phyloP scores from a whole-genome alignment of 768 basidiomycete genomes.

The Leccinum longicurvipes region DNA sequence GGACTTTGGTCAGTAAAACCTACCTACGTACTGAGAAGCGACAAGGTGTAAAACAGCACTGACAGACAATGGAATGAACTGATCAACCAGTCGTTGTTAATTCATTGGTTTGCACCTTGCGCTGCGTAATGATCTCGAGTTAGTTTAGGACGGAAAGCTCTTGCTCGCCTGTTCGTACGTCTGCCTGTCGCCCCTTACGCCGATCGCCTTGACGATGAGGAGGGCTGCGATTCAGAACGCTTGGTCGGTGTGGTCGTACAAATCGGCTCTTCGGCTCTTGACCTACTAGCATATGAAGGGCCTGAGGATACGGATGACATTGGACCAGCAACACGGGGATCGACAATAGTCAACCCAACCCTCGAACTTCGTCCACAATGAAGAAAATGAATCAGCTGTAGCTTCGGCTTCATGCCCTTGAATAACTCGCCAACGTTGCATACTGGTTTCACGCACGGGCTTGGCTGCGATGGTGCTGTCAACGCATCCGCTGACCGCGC shows the following conservation, averaged over 20 bases:
- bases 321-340: conserved; percentile 93
- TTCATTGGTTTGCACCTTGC: conserved; percentile 94
- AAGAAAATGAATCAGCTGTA: neutral
- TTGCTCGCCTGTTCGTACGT: conserved; percentile 85
- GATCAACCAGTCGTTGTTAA: conserved; percentile 99
- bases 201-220: conserved; percentile 91
- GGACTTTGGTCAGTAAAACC: too few species aligned
- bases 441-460: too few species aligned
- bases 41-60: conserved; percentile 7
- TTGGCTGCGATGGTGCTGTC: too few species aligned
- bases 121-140: conserved; percentile 80
- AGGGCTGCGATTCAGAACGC: conserved; percentile 82
- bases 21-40: conserved; percentile 52
- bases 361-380: conserved; percentile 85
- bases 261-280: conserved; percentile 81
- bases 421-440: conserved; percentile 95
- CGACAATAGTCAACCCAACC: conserved; percentile 81
- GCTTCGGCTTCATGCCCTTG: conserved; percentile 96
- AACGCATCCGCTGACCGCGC: too few species aligned
- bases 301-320: conserved; percentile 96
- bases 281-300: conserved; percentile 94
- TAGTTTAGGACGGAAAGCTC: neutral
- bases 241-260: conserved; percentile 93
- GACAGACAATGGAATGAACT: conserved; percentile 15
- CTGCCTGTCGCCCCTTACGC: conserved; percentile 94